Base-by-base conservation (phyloP, 2,329 filamentous ascomycete genomes). In the Aspergillus felis region DNA sequence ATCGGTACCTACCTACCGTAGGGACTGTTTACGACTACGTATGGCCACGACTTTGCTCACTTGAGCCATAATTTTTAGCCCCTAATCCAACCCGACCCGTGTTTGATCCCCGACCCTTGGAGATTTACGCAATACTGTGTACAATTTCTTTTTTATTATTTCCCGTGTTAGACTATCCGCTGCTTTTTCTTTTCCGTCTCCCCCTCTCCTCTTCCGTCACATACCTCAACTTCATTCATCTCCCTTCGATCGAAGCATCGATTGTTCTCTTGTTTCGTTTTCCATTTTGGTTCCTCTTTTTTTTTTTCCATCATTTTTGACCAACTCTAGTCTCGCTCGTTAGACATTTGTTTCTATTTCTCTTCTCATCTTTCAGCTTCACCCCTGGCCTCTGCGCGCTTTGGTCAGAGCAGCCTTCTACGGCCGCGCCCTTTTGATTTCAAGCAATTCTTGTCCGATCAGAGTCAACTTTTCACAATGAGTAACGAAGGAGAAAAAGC, bases 401-500 rank as follows among this genome's bases (percentile, higher is more conserved):
- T 79, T 66, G 68, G 70, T 62, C 70, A 69, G 65, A 71, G 73
- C 68, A 76, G 70, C 71, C 66, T 74, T 61, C 67, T 71, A 57
- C 73, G 77, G 74, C 75, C 76, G 65, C 72, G 73, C 64, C 78
- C 78, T 50, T 81, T 81, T 65, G 75, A 80, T 60, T 74, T 80
- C 56, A 76, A 76, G 66, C 71, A 72, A 51, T 81, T 81, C 64
- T 67, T 81, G 61, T 69, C 72, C 56, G 70, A 76, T 53, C 76
- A 77, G 66, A 69, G 69, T 59, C 70, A 67, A 57, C 62, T 62
- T 24, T 64, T 71, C 57, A 69, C 74, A 61, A 89, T 88, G 85
- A 82, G 76, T 62, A 78, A 80, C 68, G 89, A 83, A 72, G 81
- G 89, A 73, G 90, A 96, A 76, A 97, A 96, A 79, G 87, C 83